Base-by-base conservation (phyloP, 2,329 filamentous ascomycete species). In the Lachnellula cervina region DNA sequence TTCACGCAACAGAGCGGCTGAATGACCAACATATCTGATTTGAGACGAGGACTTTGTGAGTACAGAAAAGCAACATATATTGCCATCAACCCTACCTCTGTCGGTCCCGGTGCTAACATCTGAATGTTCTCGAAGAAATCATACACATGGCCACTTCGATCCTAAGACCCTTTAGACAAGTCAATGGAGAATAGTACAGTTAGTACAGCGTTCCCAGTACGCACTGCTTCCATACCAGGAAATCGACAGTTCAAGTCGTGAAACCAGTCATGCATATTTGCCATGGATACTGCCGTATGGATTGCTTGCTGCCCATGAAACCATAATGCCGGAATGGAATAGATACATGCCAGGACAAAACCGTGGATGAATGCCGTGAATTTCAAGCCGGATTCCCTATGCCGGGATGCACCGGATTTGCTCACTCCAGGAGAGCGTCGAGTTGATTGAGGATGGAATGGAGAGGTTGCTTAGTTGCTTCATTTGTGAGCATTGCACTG, bases 171-270 rank as follows among this genome's bases (percentile, higher is more conserved):
- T 16, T 25, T 14, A 21, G 21, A 47, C 21, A 17, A 51, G 19
- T 38, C 32, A 51, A 56, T 50, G 56, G 49, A 32, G 50, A 42
- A 54, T 48, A 32, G 9, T 11, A 52, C 45, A 54, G 32, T 48
- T 35, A 52, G 49, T 55, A 59, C 49, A 54, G 60, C 62, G 62
- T 63, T 61, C 56, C 58, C 61, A 63, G 61, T 61, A 62, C 60
- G 58, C 54, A 49, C 34, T 35, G 13, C 32, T 51, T 14, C 46
- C 47, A 28, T 37, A 45, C 32, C 13, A 58, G 56, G 57, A 62
- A 45, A 62, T 62, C 57, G 62, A 64, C 60, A 62, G 62, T 55
- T 52, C 42, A 56, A 63, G 62, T 59, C 64, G 64, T 66, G 62
- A 45, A 54, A 59, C 62, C 64, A 65, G 64, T 61, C 64, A 66